These are phyloP conservation scores for Saksenaea oblongispora DNA, from an alignment of 371 early-diverging fungal species.

Conservation along the genomic window DNA sequence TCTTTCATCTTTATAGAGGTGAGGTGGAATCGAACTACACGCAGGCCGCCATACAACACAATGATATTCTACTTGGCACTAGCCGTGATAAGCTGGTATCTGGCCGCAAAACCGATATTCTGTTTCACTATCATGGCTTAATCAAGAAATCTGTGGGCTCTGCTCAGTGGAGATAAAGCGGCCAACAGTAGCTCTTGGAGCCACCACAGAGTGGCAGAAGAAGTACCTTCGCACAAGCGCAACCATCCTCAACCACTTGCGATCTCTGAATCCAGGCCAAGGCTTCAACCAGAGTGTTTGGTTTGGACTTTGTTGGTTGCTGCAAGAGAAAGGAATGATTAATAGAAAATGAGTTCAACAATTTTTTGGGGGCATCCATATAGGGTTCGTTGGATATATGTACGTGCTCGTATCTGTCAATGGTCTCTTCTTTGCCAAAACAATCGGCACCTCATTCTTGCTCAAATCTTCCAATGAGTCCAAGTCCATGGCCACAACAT, in stretches of 20 bases:
- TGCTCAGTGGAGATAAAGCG: background rate
- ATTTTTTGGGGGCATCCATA: background rate
- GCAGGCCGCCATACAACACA: background rate
- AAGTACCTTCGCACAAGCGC: background rate
- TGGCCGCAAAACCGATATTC: background rate
- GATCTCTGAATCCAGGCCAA: background rate
- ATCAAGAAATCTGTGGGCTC: background rate
- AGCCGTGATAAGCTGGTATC: background rate
- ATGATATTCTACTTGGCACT: slow-evolving; percentile 1
- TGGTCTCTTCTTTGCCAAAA: background rate
- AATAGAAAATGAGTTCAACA: background rate
- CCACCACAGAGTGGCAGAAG: background rate
- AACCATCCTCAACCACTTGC: background rate
- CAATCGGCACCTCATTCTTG: background rate
- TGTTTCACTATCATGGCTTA: background rate
- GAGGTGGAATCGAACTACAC: slow-evolving; percentile 1
- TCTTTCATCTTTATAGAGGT: background rate
- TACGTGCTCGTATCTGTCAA: background rate
- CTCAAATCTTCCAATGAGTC: background rate
- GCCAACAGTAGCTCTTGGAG: background rate
- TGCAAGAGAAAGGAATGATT: background rate
- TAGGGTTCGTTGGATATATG: background rate
- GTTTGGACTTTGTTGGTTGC: background rate
- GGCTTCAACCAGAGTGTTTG: background rate
- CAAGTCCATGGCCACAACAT: background rate